phyloP scores from a whole-genome alignment of 2,329 filamentous ascomycete species.

The Sphaerulina vaccinii region DNA sequence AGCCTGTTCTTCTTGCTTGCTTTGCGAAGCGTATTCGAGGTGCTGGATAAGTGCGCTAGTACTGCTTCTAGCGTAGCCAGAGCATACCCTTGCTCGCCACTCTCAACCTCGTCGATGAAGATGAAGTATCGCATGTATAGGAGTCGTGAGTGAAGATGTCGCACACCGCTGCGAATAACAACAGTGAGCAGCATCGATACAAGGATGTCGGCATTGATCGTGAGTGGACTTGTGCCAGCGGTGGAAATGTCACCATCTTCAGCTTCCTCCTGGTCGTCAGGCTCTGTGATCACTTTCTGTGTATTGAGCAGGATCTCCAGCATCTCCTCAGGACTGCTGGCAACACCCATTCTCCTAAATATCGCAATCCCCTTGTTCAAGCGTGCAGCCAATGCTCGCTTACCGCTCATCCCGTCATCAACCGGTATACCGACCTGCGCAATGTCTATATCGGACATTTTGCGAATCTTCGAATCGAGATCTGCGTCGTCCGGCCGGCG shows the following conservation, averaged over 20 bases:
- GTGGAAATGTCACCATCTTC: slow-evolving; percentile 41
- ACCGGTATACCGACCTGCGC: slow-evolving; percentile 90
- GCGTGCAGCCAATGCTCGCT: slow-evolving; percentile 75
- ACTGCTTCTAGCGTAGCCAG: slow-evolving; percentile 95
- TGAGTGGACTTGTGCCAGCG: slow-evolving; percentile 51
- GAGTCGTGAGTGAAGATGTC: slow-evolving; percentile 81
- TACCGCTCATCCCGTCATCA: slow-evolving; percentile 72
- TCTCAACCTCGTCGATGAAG: slow-evolving; percentile 96
- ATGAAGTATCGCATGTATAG: slow-evolving; percentile 97
- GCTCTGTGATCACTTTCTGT: slow-evolving; percentile 74
- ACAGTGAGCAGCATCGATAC: slow-evolving; percentile 90
- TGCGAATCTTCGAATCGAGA: slow-evolving; percentile 81
- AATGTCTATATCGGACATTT: slow-evolving; percentile 92
- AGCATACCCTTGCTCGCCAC: slow-evolving; percentile 92
- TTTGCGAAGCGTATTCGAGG: slow-evolving; percentile 76
- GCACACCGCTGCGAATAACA: slow-evolving; percentile 84
- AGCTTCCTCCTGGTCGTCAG: slow-evolving; percentile 32
- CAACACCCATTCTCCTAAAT: slow-evolving; percentile 79
- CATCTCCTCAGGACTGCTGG: slow-evolving; percentile 85
- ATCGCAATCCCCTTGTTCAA: slow-evolving; percentile 78
- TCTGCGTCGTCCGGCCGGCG: slow-evolving; percentile 81
- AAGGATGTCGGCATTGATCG: slow-evolving; percentile 83
- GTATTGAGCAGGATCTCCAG: slow-evolving; percentile 74
- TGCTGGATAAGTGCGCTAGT: slow-evolving; percentile 77
- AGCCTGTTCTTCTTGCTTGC: slow-evolving; percentile 83